phyloP scores from a whole-genome alignment of 129 eudicot species.

The Chrysanthemum seticuspe region DNA sequence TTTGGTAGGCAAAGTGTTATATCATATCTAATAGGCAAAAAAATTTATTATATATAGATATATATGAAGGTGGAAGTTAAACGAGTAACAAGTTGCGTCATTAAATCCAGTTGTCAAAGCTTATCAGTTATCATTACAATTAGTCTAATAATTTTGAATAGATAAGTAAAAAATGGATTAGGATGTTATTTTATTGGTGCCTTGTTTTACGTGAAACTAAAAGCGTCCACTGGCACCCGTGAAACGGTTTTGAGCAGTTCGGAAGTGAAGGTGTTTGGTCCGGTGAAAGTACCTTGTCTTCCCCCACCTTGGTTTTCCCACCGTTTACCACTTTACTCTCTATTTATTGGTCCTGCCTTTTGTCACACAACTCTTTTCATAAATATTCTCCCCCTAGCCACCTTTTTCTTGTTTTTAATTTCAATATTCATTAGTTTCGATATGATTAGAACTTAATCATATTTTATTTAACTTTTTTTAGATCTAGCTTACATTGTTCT shows the following conservation, averaged over 20 bases:
- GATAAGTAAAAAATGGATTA: too few relatives aligned
- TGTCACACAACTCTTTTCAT: neutral
- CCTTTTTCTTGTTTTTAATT: neutral
- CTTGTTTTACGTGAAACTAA: conserved; percentile 7
- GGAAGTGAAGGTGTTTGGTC: conserved; percentile 16
- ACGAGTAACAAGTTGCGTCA: too few relatives aligned
- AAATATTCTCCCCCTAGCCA: neutral
- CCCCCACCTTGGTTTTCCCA: conserved; percentile 21
- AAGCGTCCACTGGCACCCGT: conserved; percentile 14
- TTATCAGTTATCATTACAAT: too few relatives aligned
- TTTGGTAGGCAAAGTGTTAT: too few relatives aligned
- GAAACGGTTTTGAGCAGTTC: conserved; percentile 12
- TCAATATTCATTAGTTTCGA: neutral
- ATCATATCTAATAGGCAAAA: too few relatives aligned
- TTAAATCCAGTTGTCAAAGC: too few relatives aligned
- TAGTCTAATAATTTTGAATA: too few relatives aligned
- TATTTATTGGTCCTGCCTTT: neutral
- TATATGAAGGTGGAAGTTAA: too few relatives aligned
- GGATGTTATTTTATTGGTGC: neutral
- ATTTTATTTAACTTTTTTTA: too few relatives aligned
- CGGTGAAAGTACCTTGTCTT: conserved; percentile 24
- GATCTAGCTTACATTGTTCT: too few relatives aligned
- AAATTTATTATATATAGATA: too few relatives aligned
- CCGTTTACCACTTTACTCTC: conserved; percentile 10
- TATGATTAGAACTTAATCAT: neutral